Evolutionary conservation across 371 early-diverging fungal species (phyloP), one percentile per base, ranked within the genome.

Genomic region (Rhizopus delemar): DNA sequence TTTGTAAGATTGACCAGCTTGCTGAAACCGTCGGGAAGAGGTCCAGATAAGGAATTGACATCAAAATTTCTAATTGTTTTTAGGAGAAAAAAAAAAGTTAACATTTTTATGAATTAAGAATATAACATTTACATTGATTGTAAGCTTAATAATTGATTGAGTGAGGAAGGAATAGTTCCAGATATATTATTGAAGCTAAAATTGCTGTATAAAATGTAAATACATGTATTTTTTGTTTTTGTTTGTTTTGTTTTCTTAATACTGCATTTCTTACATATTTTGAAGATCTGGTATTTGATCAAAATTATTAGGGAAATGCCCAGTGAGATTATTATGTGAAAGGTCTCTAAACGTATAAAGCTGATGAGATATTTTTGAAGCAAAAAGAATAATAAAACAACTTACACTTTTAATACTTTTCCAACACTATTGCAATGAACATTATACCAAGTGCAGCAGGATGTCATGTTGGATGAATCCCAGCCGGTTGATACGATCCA

Each of bases 141-240:
- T 12, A 75, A 63, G 3, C 51, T 60, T 0, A 68, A 38, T 49
- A 75, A 54, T 5, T 57, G 63, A 29, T 57, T 54, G 15, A 78
- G 65, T 0, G 80, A 69, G 12, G 51, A 63, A 22, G 81, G 85
- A 34, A 85, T 53, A 16, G 60, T 35, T 5, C 83, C 82, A 32
- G 74, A 63, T 7, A 85, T 69, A 7, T 78, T 68, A 50, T 85
- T 85, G 51, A 73, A 64, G 46, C 81, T 77, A 51, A 85, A 56
- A 49, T 82, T 78, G 31, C 80, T 76, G 65, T 16, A 53, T 16
- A 43, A 43, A 43, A 43, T 13, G 36, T 36, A 6, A 36, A 36
- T 36, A 2, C 6, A 36, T 36, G 36, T 11, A 8, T 36, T 6
- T 36, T 45, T n/a, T n/a, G n/a, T n/a, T n/a, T 13, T 41, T 4